Conservation (phyloP, 23 red algal species). For the Agarophyton chilense region DNA sequence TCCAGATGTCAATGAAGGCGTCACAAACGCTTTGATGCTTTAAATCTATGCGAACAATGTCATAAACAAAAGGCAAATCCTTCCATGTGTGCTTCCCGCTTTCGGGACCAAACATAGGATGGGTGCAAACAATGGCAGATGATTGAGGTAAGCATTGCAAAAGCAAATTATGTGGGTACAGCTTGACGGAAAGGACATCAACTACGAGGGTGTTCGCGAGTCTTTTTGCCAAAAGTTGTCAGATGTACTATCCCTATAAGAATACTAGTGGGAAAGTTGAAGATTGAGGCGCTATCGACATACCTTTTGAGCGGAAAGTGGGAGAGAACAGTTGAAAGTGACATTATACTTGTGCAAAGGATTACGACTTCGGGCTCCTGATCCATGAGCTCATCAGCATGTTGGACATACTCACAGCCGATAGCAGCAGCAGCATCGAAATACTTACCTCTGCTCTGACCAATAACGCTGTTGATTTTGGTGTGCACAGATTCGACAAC, state of each 20-base stretch:
- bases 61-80: constrained; percentile 97
- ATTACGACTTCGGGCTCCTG: constrained; percentile 77
- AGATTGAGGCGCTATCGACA: background rate
- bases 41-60: constrained; percentile 73
- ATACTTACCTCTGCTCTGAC: constrained; percentile 79
- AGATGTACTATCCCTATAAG: no score
- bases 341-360: constrained; percentile 95
- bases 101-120: constrained; percentile 99
- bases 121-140: constrained; percentile 93
- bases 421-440: constrained; percentile 67
- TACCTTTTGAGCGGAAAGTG: constrained; percentile 75
- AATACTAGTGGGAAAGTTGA: background rate
- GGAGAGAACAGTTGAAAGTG: constrained; percentile 66
- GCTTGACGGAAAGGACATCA: constrained; percentile 96
- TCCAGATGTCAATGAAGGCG: constrained; percentile 86
- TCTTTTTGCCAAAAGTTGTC: background rate
- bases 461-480: constrained; percentile 80
- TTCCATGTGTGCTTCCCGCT: constrained; percentile 78
- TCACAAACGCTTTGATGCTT: constrained; percentile 43
- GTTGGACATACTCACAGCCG: constrained; percentile 71
- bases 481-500: background rate
- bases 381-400: constrained; percentile 58
- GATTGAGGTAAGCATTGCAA: constrained; percentile 57
- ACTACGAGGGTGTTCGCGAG: constrained; percentile 82
- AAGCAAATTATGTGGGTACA: constrained; percentile 82